phyloP scores from a whole-genome alignment of 2,329 filamentous ascomycete species.

The Neonectria neomacrospora region DNA sequence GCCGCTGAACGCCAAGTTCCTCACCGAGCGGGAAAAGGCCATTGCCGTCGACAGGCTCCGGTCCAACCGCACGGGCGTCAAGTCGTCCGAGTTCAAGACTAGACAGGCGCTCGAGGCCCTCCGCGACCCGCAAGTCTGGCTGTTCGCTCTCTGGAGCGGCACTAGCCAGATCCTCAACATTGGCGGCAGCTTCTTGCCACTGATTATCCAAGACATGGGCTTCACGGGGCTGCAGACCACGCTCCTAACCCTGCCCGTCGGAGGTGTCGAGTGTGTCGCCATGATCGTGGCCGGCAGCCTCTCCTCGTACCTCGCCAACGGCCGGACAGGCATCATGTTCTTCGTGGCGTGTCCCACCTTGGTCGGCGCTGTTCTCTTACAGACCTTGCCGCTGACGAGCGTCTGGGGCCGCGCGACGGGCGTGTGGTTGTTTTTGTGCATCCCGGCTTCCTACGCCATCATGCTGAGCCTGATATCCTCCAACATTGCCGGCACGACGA shows the following conservation, averaged over 20 bases:
- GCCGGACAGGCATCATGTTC: no score
- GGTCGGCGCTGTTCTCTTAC: no score
- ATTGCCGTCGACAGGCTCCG: slow-evolving; percentile 62
- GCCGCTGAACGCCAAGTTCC: slow-evolving; percentile 70
- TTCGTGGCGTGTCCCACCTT: no score
- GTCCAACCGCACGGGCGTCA: slow-evolving; percentile 73
- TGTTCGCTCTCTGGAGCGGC: slow-evolving; percentile 59
- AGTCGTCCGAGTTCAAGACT: slow-evolving; percentile 73
- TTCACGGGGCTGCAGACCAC: slow-evolving; percentile 39
- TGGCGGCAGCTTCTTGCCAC: slow-evolving; percentile 40
- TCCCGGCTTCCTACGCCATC: slow-evolving; percentile 16
- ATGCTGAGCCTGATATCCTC: slow-evolving; percentile 26
- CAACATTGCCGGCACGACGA: slow-evolving; percentile 31
- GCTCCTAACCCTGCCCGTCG: slow-evolving; percentile 26
- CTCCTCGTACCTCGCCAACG: slow-evolving; percentile 9
- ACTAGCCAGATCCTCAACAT: slow-evolving; percentile 49
- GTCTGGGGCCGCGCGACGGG: slow-evolving; percentile 27
- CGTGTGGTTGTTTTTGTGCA: slow-evolving; percentile 23
- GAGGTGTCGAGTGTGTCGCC: slow-evolving; percentile 27
- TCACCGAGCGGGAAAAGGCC: slow-evolving; percentile 65
- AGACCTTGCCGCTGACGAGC: neutral
- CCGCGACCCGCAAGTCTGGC: slow-evolving; percentile 67
- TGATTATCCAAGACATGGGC: slow-evolving; percentile 50
- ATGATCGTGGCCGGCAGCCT: slow-evolving; percentile 21
- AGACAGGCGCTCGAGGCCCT: slow-evolving; percentile 67